A percentile compares a stretch with the other conserved stretches of the same genome.
Conservation (phyloP, 345 rosid genomes). For the Euphorbia tirucalli region DNA sequence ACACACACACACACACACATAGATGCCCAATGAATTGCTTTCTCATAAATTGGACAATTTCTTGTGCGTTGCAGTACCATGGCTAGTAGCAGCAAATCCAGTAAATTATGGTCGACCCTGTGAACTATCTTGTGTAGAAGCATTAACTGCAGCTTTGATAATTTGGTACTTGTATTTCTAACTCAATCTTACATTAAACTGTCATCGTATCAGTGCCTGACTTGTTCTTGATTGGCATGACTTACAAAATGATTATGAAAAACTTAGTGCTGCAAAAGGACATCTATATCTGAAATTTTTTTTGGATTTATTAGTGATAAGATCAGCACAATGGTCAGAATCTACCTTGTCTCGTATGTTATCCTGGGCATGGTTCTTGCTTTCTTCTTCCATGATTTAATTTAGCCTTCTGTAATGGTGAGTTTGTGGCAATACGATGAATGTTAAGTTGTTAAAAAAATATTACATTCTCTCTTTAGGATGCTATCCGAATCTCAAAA, state of each 20-base stretch:
- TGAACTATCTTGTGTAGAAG: slow-evolving; percentile 92
- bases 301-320: no score
- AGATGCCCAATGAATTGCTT: background rate
- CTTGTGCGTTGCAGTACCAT: slow-evolving; percentile 65
- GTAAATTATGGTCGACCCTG: slow-evolving; percentile 97
- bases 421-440: background rate
- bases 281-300: no score
- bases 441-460: background rate
- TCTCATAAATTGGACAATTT: slow-evolving; percentile 8
- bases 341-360: no score
- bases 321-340: no score
- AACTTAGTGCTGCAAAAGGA: no score
- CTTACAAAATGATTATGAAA: background rate
- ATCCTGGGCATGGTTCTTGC: no score
- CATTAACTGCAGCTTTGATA: slow-evolving; percentile 84
- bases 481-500: background rate
- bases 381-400: no score
- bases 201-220: background rate
- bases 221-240: background rate
- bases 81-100: slow-evolving; percentile 99
- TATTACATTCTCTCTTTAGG: background rate
- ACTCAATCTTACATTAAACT: background rate
- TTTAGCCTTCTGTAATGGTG: background rate
- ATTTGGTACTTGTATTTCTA: slow-evolving; percentile 53
- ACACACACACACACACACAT: no score